Evolutionary conservation across 352 stramenopile species (phyloP), one percentile per base, ranked within the genome.

Genomic region (Peronospora farinosa): DNA sequence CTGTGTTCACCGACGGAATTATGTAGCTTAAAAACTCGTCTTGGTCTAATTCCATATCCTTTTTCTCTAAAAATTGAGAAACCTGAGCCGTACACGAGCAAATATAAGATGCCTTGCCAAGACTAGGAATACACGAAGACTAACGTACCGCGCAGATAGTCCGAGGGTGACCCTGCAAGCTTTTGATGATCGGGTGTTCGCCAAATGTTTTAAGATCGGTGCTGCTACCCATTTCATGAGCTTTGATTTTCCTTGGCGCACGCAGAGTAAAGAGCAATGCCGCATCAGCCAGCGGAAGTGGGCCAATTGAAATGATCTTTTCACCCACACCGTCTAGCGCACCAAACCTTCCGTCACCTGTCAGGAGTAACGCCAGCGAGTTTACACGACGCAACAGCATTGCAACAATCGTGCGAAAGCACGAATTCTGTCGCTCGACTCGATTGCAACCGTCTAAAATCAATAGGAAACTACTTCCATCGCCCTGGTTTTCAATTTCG

Each of bases 391-490:
- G 77, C 46, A 92, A 47, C 13, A 90, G 49, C 43, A 76, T 60
- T 2, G 53, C 55, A 25, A 86, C 60, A 3, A 84, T 54, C 0
- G 58, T 51, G 5, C 72, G 71, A 35, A 90, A 86, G 7, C 53
- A 45, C 1, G 54, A 31, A 43, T 75, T 67, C 3, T 75, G 72
- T 28, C 68, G 66, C 9, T 74, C 74, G 0, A 49, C 40, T 17
- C 71, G 61, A 40, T 88, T 86, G 49, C 77, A 94, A 5, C 83
- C 83, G 33, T 94, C 83, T 9, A 94, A 42, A 16, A 94, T 72
- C 16, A 94, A 63, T 27, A 92, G 41, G 30, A 81, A 88, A 13
- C 51, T 74, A 30, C 64, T 72, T 25, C 54, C 47, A 25, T 73
- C 67, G 3, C 58, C 57, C 7, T 63, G 43, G 2, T 42, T 45